Evolutionary conservation across 495 filamentous ascomycete species (phyloP).

Genomic region (Penicillium robsamsonii): DNA sequence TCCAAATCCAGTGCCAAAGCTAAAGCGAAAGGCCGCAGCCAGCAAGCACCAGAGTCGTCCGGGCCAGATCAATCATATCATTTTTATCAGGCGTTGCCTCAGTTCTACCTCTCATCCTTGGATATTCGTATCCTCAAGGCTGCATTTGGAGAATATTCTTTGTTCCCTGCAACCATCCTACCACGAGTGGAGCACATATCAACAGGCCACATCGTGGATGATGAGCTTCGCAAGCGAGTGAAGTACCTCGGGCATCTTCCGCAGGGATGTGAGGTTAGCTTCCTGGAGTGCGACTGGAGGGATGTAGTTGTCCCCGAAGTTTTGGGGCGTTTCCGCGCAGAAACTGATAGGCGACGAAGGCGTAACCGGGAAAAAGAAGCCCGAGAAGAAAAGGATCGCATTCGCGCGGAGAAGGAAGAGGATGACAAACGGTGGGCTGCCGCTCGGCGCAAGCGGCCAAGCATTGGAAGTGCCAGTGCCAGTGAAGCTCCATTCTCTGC

Average conservation of each 20-base stretch:
- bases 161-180: slow-evolving; percentile 85
- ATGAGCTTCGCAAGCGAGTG: slow-evolving; percentile 77
- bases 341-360: slow-evolving; percentile 77
- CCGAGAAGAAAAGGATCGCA: slow-evolving; percentile 84
- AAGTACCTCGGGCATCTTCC: slow-evolving; percentile 93
- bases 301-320: slow-evolving; percentile 78
- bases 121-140: slow-evolving; percentile 94
- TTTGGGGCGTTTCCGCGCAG: slow-evolving; percentile 66
- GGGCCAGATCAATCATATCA: slow-evolving; percentile 55
- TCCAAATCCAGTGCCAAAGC: slow-evolving; percentile 20
- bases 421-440: slow-evolving; percentile 61
- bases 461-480: slow-evolving; percentile 31
- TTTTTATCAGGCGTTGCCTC: slow-evolving; percentile 87
- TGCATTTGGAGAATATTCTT: slow-evolving; percentile 78
- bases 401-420: slow-evolving; percentile 82
- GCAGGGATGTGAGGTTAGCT: slow-evolving; percentile 87
- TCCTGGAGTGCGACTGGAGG: slow-evolving; percentile 96
- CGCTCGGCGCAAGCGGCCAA: slow-evolving; percentile 47
- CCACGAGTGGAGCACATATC: slow-evolving; percentile 91
- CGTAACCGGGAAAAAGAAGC: slow-evolving; percentile 82
- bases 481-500: slow-evolving; percentile 44
- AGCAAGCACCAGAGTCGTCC: slow-evolving; percentile 30
- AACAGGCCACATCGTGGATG: slow-evolving; percentile 86
- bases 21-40: slow-evolving; percentile 25
- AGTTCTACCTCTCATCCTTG: slow-evolving; percentile 89